Percentiles rank a stretch among this genome's conserved stretches.
These are phyloP conservation scores for Fennellomyces sp. DNA, from an alignment of 371 early-diverging fungal species.

Conservation along the genomic window DNA sequence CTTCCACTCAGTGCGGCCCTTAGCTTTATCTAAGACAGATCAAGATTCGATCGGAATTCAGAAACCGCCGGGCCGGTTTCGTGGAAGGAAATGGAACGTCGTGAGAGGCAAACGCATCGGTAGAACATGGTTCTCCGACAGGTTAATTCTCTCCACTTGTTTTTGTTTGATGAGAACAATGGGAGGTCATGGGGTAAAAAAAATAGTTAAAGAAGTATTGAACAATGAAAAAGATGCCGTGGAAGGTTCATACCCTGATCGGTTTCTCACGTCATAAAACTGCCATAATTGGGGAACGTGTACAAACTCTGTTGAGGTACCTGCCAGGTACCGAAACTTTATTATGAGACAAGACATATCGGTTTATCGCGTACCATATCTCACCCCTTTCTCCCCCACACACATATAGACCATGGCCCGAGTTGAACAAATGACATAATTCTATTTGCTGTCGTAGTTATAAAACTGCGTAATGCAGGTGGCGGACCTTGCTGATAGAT, in stretches of 20 bases:
- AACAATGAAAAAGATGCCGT: neutral
- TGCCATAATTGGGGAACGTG: neutral
- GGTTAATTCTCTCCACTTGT: too few relatives aligned
- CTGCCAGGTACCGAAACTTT: neutral
- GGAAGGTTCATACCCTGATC: too few relatives aligned
- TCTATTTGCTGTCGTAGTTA: neutral
- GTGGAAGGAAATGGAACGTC: neutral
- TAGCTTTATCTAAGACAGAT: constrained; percentile 10
- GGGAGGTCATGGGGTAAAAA: too few relatives aligned
- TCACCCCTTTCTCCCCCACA: too few relatives aligned
- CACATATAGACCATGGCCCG: neutral
- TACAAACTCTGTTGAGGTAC: neutral
- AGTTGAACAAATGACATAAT: constrained; percentile 1
- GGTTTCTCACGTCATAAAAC: neutral
- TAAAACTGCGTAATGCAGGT: neutral
- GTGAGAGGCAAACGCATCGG: too few relatives aligned
- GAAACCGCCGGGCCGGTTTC: constrained; percentile 13
- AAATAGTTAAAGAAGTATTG: too few relatives aligned
- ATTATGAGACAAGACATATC: too few relatives aligned
- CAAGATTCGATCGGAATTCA: constrained; percentile 19
- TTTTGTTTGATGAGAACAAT: too few relatives aligned
- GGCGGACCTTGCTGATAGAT: too few relatives aligned
- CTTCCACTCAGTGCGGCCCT: neutral
- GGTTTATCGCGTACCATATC: too few relatives aligned
- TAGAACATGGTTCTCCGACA: too few relatives aligned